phyloP scores from a whole-genome alignment of 225 moss, liverwort and hornwort genomes.

The Sphagnum tenellum region DNA sequence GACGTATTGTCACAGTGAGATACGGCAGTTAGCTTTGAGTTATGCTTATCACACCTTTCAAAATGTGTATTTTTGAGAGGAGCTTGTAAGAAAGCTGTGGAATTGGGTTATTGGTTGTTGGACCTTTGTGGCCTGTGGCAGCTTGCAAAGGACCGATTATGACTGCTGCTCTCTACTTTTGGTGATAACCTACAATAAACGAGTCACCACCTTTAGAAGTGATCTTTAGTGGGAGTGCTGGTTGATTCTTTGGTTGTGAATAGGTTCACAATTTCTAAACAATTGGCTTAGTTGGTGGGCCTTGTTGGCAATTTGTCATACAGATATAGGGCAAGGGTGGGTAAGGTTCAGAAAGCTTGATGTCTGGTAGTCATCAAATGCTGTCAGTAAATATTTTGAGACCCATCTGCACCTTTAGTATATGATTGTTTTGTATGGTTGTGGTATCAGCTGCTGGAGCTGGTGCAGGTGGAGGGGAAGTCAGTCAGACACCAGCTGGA shows the following conservation, averaged over 20 bases:
- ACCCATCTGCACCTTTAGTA: neutral
- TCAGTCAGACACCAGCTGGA: constrained; percentile 28
- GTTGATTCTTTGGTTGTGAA: neutral
- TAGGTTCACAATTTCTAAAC: neutral
- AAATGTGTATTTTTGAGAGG: no score
- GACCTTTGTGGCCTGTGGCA: no score
- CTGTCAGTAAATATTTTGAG: neutral
- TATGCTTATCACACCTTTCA: no score
- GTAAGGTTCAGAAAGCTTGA: neutral
- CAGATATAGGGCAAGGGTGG: neutral
- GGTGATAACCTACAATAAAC: no score
- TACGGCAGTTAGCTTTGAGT: no score
- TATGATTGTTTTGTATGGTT: constrained; percentile 1
- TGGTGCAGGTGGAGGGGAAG: constrained; percentile 37
- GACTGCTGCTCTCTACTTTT: no score
- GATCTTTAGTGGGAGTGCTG: no score
- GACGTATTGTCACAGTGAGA: no score
- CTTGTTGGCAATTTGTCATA: neutral
- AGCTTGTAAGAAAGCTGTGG: no score
- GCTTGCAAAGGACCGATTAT: no score
- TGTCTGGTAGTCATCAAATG: neutral
- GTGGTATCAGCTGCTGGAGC: constrained; percentile 44
- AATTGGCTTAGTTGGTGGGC: neutral
- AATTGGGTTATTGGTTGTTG: no score
- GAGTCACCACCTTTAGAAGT: no score